Base-by-base conservation (phyloP, 257 asterid species). In the Oldenlandia corymbosa region DNA sequence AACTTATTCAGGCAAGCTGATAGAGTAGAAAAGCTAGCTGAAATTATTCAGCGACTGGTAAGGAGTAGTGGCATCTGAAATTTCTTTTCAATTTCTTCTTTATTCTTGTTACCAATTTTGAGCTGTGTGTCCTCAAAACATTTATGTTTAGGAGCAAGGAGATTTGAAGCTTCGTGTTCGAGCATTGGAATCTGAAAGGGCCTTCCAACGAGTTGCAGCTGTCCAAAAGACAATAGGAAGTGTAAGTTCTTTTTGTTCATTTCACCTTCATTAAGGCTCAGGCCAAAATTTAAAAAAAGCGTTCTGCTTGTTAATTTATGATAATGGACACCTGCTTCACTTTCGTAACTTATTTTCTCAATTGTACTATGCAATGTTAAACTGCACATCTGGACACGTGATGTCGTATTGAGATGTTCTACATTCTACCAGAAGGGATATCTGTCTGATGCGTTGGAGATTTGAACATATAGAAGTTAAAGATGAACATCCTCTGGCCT, bases 1-100 rank as follows among this genome's bases (percentile, higher is more conserved):
- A 93, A 93, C 79, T 66, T 93, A 60, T 93, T 93, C 73, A 80
- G 99, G 79, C 99, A 93, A 81, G 99, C 99, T 34, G 96, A 93
- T 84, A 81, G 99, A 79, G 86, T 93, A 34, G 96, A 84, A 69
- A 93, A 79, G 78, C 94, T 93, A 61, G 97, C 97, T 41, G 94
- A 75, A 55, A 62, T 90, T 58, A 85, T 93, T 72, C 87, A 90
- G 73, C 81, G 89, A 73, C 54, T 92, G 95, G 99, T 92, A 67
- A 36, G 75, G 57, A 63, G 50, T 62, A 64, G 12, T 14, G 30
- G 24, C 46, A 56, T 54, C 55, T 49, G 26, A 32, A 31, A 18
- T 30, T 60, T 39, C 62, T 51, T 2, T 4, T 13, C 65, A 23
- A 45, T n/a, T 34, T 6, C 28, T 48, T 58, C 13, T n/a, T 71